A percentile compares a stretch with the other conserved stretches of the same genome.
Conservation (phyloP, 306 rosid species). For the Vachellia pachyceras region DNA sequence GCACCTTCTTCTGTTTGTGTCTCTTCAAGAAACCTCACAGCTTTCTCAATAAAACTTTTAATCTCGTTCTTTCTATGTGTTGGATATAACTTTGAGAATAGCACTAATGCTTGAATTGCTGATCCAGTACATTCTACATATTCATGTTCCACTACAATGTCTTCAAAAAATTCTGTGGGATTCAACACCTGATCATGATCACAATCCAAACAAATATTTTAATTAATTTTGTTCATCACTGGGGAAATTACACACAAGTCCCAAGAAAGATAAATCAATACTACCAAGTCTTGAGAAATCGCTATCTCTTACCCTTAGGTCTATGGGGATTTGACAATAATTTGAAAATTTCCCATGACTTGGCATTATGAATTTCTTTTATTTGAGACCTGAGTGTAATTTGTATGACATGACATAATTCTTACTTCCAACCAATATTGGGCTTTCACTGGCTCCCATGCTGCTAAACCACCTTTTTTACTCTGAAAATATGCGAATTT, state of each 20-base stretch:
- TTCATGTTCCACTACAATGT: constrained; percentile 51
- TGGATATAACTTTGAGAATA: constrained; percentile 52
- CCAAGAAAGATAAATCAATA: too few relatives aligned
- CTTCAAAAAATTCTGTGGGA: constrained; percentile 21
- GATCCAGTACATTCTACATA: constrained; percentile 62
- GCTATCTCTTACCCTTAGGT: too few relatives aligned
- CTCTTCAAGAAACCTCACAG: constrained; percentile 45
- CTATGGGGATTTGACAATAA: too few relatives aligned
- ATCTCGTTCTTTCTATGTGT: constrained; percentile 52
- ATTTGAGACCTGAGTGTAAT: too few relatives aligned
- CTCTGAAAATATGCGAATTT: constrained; percentile 44
- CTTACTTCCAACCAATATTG: constrained; percentile 77
- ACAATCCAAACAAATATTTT: not conserved
- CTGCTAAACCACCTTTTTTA: constrained; percentile 77
- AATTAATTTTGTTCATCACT: not conserved
- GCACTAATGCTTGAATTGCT: constrained; percentile 50
- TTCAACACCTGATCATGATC: not conserved
- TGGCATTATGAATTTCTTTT: too few relatives aligned
- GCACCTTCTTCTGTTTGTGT: constrained; percentile 40
- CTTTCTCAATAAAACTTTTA: constrained; percentile 34
- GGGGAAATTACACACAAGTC: too few relatives aligned
- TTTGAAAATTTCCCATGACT: too few relatives aligned
- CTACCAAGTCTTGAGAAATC: too few relatives aligned
- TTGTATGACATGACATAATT: too few relatives aligned
- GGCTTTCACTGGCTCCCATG: constrained; percentile 74